Evolutionary conservation across 306 rosid species (phyloP), one percentile per base, ranked within the genome.

Genomic region (Trifolium dubium): DNA sequence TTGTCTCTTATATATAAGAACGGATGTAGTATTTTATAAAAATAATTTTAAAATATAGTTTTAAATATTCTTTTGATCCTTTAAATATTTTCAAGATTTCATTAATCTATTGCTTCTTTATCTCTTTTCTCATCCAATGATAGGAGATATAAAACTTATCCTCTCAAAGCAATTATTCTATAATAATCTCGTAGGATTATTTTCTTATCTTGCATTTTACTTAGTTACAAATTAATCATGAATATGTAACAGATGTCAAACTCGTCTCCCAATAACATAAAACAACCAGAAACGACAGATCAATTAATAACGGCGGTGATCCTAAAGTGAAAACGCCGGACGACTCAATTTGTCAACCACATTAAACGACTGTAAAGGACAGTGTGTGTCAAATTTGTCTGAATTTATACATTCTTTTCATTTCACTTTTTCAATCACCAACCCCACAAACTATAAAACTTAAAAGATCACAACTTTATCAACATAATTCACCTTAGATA

Each of bases 401-500:
- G 17, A 6, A 29, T 29, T 31, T 39, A 37, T 10, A 62, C 13
- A 7, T 11, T 15, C 47, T 7, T 23, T 65, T 31, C 55, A 60
- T 13, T 32, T 9, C 8, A 15, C 17, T 51, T 43, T 2, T 30
- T 8, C 7, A 47, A 37, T 5, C 34, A 35, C 10, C 1, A 28
- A 10, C 39, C 54, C 44, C 34, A 43, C 58, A 8, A 40, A 28
- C 69, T 10, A 40, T 1, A 73, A 67, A 62, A 29, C 46, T 6
- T 17, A n/a, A 64, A 64, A 78, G 60, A 63, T 74, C 50, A 13
- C 10, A 55, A 62, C 70, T 82, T 73, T 69, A 58, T n/a, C 6
- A 35, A 54, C 10, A 41, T 8, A 34, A 39, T 34, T 13, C 64
- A 93, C 98, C 98, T 93, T 87, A 83, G 92, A 88, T 40, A 89